Evolutionary conservation across 1,139 yeast species (phyloP), one percentile per base, ranked within the genome.

Genomic region (Blastobotrys proliferans): DNA sequence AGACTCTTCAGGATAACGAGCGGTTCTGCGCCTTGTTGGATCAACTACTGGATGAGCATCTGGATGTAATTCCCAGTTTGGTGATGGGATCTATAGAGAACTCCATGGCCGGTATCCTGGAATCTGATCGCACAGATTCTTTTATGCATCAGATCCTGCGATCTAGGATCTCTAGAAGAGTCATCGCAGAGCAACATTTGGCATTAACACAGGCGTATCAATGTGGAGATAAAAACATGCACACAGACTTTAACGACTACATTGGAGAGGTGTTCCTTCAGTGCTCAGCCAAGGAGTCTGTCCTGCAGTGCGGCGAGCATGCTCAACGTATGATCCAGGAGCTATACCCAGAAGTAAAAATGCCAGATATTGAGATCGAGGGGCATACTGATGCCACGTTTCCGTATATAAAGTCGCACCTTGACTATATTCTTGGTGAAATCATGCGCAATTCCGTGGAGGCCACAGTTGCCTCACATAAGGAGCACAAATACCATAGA

Each of bases 31-130:
- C 68, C 27, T 72, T 78, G 33, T 68, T 88, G 45, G 72, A 77
- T 26, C 68, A 73, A 24, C 74, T 88, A 50, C 67, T 90, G 52
- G 70, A 72, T 17, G 90, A 83, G 61, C 95, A 90, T 64, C 72
- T 86, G 38, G 69, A 81, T 47, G 85, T 87, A 53, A 70, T 90
- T 48, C 92, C 97, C 1, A 92, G 88, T 59, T 69, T 90, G 49
- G 83, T 90, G 73, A 85, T 87, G 90, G 97, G 97, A 2, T 88
- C 94, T 0, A 69, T 88, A 45, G 97, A 90, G 57, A 83, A 84
- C 44, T 77, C 88, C 11, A 77, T 82, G 37, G 65, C 82, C 36
- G 72, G 77, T 34, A 70, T 77, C 29, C 72, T 83, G 54, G 81
- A 87, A 1, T 80, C 78, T 45, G 64, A 69, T 1, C 70, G 79